These are phyloP conservation scores for Hawksworthiomyces lignivorus DNA, from an alignment of 2,329 filamentous ascomycete genomes.

Conservation along the genomic window DNA sequence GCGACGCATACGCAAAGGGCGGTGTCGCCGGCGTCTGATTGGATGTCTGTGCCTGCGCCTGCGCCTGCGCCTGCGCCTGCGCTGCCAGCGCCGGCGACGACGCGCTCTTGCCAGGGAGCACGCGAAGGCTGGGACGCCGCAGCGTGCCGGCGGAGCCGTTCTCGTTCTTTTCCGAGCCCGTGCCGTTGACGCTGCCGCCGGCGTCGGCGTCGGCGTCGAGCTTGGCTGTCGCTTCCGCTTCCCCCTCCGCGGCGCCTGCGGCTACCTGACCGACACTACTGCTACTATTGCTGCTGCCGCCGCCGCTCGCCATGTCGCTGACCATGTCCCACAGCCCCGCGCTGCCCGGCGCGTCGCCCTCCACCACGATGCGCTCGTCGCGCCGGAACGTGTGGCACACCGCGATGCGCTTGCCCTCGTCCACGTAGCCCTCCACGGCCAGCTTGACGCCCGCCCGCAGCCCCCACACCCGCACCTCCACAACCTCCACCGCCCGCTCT, in stretches of 20 bases:
- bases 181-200: neutral
- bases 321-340: constrained; percentile 43
- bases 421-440: constrained; percentile 72
- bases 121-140: too few species aligned
- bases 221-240: neutral
- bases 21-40: neutral
- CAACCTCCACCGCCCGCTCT: constrained; percentile 73
- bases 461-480: constrained; percentile 88
- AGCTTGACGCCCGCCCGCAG: constrained; percentile 82
- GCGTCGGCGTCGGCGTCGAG: neutral
- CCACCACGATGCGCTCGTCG: constrained; percentile 62
- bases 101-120: constrained; percentile 1
- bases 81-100: neutral
- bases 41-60: neutral
- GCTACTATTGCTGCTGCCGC: neutral
- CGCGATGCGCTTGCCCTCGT: constrained; percentile 85
- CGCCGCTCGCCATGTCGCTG: constrained; percentile 39
- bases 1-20: constrained; percentile 5
- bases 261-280: constrained; percentile 2
- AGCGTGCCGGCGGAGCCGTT: neutral
- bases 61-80: neutral
- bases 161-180: neutral
- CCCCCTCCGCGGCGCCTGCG: constrained; percentile 27
- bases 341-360: constrained; percentile 45
- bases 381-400: constrained; percentile 72